These are phyloP conservation scores for Fusarium newnesense DNA, from an alignment of 2,329 filamentous ascomycete genomes.

Conservation along the genomic window DNA sequence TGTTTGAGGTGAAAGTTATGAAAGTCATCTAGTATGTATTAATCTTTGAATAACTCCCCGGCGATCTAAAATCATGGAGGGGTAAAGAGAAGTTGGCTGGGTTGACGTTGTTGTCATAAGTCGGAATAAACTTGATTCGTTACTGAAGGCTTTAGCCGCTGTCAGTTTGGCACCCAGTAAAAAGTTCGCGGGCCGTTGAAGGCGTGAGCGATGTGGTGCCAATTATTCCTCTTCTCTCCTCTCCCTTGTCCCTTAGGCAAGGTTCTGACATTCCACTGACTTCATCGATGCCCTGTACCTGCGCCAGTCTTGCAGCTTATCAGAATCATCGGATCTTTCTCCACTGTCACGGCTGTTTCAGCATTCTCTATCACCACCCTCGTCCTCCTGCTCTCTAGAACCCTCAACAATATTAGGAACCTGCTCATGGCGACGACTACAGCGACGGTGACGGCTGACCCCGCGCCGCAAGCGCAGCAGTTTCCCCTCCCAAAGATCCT, in stretches of 20 bases:
- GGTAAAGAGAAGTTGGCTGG: slow-evolving; percentile 10
- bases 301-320: slow-evolving; percentile 38
- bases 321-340: slow-evolving; percentile 25
- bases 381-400: neutral
- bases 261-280: slow-evolving; percentile 23
- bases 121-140: slow-evolving; percentile 32
- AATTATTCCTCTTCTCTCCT: slow-evolving; percentile 23
- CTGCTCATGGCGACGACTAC: slow-evolving; percentile 21
- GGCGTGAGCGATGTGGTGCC: slow-evolving; percentile 28
- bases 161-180: slow-evolving; percentile 28
- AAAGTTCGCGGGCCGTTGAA: slow-evolving; percentile 37
- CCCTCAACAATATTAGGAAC: slow-evolving; percentile 6
- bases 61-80: slow-evolving; percentile 2
- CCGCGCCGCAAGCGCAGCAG: slow-evolving; percentile 40
- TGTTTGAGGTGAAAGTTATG: neutral
- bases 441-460: slow-evolving; percentile 27
- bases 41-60: neutral
- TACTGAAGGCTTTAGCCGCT: slow-evolving; percentile 15
- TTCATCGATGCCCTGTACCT: slow-evolving; percentile 39
- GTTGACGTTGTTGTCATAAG: slow-evolving; percentile 5
- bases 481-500: slow-evolving; percentile 73
- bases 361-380: slow-evolving; percentile 9
- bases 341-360: slow-evolving; percentile 12
- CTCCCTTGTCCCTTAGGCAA: slow-evolving; percentile 7
- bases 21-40: neutral